A percentile compares a stretch with the other conserved stretches of the same genome.
phyloP scores from a whole-genome alignment of 1,139 yeast genomes.

The Candida glucosophila region DNA sequence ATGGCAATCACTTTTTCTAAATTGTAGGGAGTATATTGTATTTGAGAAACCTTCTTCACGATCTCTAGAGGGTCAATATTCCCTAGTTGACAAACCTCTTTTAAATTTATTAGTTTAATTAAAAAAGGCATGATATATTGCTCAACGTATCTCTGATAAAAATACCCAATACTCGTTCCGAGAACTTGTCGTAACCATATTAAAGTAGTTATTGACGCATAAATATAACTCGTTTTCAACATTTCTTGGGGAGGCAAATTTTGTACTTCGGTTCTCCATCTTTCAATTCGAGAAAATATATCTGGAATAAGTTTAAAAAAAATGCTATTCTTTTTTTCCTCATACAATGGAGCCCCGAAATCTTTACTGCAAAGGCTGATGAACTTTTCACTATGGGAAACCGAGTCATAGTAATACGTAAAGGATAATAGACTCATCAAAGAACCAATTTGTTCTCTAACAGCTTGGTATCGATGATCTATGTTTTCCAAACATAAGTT shows the following conservation, averaged over 20 bases:
- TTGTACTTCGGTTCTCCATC: constrained; percentile 29
- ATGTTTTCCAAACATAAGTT: constrained; percentile 41
- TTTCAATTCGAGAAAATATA: constrained; percentile 38
- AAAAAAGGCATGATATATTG: constrained; percentile 61
- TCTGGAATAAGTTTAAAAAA: constrained; percentile 16
- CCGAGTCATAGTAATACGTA: constrained; percentile 44
- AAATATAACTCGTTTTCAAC: constrained; percentile 38
- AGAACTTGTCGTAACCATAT: constrained; percentile 36
- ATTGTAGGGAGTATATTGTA: constrained; percentile 40
- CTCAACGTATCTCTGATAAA: constrained; percentile 30
- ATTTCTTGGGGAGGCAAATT: constrained; percentile 32
- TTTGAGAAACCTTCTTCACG: constrained; percentile 49
- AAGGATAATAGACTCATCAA: constrained; percentile 50
- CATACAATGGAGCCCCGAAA: constrained; percentile 18
- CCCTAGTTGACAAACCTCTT: constrained; percentile 78
- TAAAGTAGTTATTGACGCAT: constrained; percentile 36
- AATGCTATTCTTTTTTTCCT: constrained; percentile 15
- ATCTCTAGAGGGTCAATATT: constrained; percentile 48
- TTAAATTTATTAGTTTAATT: constrained; percentile 55
- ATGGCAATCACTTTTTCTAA: constrained; percentile 41
- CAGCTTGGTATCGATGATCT: constrained; percentile 62
- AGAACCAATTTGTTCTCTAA: constrained; percentile 65
- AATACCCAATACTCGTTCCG: constrained; percentile 30
- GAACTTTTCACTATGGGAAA: constrained; percentile 34
- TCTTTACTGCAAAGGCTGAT: constrained; percentile 24